Base-by-base conservation (phyloP, 2,329 filamentous ascomycete genomes). In the Venturia effusa region DNA sequence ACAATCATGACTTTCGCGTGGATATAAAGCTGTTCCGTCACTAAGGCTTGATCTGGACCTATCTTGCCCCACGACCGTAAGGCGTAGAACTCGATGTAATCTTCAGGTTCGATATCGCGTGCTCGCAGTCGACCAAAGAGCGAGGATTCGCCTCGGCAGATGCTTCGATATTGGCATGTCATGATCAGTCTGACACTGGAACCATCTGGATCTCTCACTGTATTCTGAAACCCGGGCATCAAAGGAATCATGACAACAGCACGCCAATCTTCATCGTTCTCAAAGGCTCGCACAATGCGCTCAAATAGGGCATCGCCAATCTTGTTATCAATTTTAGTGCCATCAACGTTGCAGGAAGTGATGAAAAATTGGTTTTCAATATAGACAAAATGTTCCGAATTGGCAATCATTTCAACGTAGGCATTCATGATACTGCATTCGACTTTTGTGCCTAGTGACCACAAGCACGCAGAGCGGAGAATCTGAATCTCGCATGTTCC, bases 281-380 rank as follows among this genome's bases (percentile, higher is more conserved):
- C 83, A 68, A 91, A 83, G 0, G 94, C 94, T 65, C 90, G 85
- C 66, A 92, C 88, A 70, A 96, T 94, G 60, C 94, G 89, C 70
- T 96, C 89, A 10, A 97, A 93, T 39, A 99, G 80, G 3, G 94
- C 93, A 76, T 97, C 93, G 61, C 93, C 93, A 68, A 99, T 97
- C 68, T 88, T 86, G 74, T 99, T 99, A 73, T 91, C 84, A 67
- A 99, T 94, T 72, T 87, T 90, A 15, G 88, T 90, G 62, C 89
- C 89, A 69, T 96, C 86, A 5, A 92, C 92, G 71, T 94, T 89
- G 61, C 90, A 94, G 68, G 90, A 96, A 41, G 90, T 95, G 74
- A 99, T 89, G 78, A 96, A 99, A 77, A 97, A 99, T 72, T 99
- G 94, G 72, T 99, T 99, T 74, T 99, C 94, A 68, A 97, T 96